phyloP scores from a whole-genome alignment of 805 yeast species.

The Zygoascus ofunaensis region DNA sequence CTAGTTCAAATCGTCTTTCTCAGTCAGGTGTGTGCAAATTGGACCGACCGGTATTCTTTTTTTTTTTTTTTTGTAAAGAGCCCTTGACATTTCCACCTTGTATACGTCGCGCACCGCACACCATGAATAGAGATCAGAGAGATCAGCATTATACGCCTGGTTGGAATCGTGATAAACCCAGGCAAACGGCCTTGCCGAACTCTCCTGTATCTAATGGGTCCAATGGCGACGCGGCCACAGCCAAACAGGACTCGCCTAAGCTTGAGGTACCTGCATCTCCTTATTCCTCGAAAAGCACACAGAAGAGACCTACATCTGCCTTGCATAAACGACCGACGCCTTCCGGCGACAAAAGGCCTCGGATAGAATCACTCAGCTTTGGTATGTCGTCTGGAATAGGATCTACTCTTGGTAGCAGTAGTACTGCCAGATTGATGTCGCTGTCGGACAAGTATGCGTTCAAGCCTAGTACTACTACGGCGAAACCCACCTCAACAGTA shows the following conservation, averaged over 20 bases:
- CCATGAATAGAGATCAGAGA: no score
- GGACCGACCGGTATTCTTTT: no score
- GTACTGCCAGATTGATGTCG: conserved; percentile 7
- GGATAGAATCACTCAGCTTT: not conserved
- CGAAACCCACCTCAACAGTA: conserved; percentile 6
- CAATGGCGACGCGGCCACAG: not conserved
- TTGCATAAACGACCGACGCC: conserved; percentile 5
- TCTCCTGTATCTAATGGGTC: not conserved
- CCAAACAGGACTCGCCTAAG: conserved; percentile 4
- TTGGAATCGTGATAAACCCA: not conserved
- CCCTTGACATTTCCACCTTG: no score
- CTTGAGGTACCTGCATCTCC: conserved; percentile 15
- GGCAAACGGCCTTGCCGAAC: not conserved
- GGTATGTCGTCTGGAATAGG: not conserved
- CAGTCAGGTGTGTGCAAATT: no score
- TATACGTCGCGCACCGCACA: no score
- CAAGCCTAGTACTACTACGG: not conserved
- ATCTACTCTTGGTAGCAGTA: not conserved
- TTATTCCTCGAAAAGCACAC: conserved; percentile 2
- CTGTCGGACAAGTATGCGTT: conserved; percentile 13
- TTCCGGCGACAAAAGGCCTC: not conserved
- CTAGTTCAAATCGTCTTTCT: no score
- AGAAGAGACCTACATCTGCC: conserved; percentile 13
- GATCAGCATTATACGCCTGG: conserved; percentile 1
- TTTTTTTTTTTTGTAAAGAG: no score